Evolutionary conservation across 1,284 basidiomycete genomes (phyloP).

Genomic region (Earliella scabrosa): DNA sequence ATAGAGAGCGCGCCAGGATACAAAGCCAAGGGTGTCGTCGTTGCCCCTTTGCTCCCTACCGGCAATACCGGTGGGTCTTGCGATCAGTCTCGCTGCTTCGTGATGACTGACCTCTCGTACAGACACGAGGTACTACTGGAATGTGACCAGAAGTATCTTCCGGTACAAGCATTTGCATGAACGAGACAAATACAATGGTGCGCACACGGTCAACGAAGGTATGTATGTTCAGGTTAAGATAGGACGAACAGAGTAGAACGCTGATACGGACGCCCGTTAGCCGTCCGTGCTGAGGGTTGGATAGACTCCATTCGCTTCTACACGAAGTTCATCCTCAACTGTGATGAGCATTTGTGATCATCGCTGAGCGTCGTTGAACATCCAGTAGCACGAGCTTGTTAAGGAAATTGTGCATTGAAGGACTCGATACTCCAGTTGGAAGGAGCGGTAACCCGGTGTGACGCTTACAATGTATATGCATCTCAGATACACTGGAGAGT

Average conservation of each 20-base stretch:
- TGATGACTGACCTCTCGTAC: neutral
- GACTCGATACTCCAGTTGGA: neutral
- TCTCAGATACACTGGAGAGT: too few species aligned
- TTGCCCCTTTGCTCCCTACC: conserved; percentile 44
- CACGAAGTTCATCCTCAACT: conserved; percentile 33
- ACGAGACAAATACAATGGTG: conserved; percentile 26
- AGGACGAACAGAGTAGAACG: too few species aligned
- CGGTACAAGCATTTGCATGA: conserved; percentile 43
- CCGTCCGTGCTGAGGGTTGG: conserved; percentile 24
- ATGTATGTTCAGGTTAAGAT: neutral
- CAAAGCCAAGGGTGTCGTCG: conserved; percentile 36
- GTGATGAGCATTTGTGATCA: conserved; percentile 25
- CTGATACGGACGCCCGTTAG: too few species aligned
- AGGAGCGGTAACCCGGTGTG: too few species aligned
- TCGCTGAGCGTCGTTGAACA: too few species aligned
- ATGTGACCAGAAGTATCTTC: conserved; percentile 47
- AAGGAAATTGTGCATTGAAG: too few species aligned
- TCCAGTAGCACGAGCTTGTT: neutral
- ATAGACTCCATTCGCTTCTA: conserved; percentile 31
- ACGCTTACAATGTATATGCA: too few species aligned
- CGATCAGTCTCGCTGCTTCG: neutral
- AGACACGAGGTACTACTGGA: conserved; percentile 52
- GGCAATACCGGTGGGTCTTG: conserved; percentile 36
- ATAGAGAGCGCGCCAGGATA: conserved; percentile 26
- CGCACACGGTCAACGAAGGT: conserved; percentile 57